Evolutionary conservation across 2,329 filamentous ascomycete species (phyloP), one percentile per base, ranked within the genome.

Genomic region (Ilyonectria destructans): DNA sequence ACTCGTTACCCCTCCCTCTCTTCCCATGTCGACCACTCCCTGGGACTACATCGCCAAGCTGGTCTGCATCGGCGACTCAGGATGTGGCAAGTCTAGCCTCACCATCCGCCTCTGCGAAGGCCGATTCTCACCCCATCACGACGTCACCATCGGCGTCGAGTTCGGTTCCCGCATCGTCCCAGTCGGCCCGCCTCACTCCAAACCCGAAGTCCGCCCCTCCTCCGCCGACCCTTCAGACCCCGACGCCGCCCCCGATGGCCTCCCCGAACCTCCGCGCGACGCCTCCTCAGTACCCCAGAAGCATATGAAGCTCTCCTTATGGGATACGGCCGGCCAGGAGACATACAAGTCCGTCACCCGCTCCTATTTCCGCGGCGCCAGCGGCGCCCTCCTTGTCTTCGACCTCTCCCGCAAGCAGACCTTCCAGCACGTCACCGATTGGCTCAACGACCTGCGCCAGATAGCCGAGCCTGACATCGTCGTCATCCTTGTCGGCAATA

Each of bases 21-120:
- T 48, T 63, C 70, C 75, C 80, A 90, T 90, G 88, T 87, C 87
- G 78, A 81, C 84, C 71, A 88, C 91, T 78, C 92, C 94, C 82
- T 98, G 96, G 96, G 95, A 98, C 85, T 98, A 97, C 86, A 99
- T 98, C 80, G 95, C 96, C 82, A 99, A 99, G 84, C 93, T 99
- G 77, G 96, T 98, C 79, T 97, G 94, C 85, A 95, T 99, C 78
- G 96, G 96, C 81, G 96, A 98, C 85, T 96, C 93, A 52, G 96
- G 95, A 80, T 97, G 94, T 80, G 96, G 96, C 78, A 99, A 99
- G 87, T 97, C 94, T 70, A 90, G 94, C 82, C 90, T 98, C 75
- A 97, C 95, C 64, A 95, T 98, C 80, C 94, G 96, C 71, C 93
- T 98, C 71, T 98, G 96, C 85, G 96, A 98, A 87, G 95, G 95